phyloP scores from a whole-genome alignment of 2,329 filamentous ascomycete genomes.

The Fusarium sororula region DNA sequence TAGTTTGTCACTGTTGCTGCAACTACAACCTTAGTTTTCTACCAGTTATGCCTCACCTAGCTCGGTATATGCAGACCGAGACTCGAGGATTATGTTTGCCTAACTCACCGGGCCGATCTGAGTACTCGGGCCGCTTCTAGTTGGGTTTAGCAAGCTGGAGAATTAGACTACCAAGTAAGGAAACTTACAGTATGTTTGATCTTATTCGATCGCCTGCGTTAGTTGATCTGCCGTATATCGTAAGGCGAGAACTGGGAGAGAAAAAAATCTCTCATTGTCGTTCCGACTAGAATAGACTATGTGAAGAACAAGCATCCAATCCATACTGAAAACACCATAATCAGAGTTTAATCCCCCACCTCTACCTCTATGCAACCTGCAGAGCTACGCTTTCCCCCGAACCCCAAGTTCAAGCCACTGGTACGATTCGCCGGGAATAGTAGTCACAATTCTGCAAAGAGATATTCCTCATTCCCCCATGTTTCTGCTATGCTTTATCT shows the following conservation, averaged over 20 bases:
- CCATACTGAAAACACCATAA: not conserved
- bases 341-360: slow-evolving; percentile 25
- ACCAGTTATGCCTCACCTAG: slow-evolving; percentile 4
- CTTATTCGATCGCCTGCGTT: slow-evolving; percentile 2
- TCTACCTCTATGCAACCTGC: not conserved
- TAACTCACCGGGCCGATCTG: slow-evolving; percentile 30
- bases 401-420: slow-evolving; percentile 22
- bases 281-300: slow-evolving; percentile 2
- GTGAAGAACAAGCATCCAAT: not conserved
- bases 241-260: not conserved
- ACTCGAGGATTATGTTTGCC: slow-evolving; percentile 5
- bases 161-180: not conserved
- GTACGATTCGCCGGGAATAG: slow-evolving; percentile 12
- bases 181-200: slow-evolving; percentile 1
- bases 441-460: slow-evolving; percentile 8
- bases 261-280: slow-evolving; percentile 28
- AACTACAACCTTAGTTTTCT: not conserved
- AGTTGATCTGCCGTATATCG: slow-evolving; percentile 1
- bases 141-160: not conserved
- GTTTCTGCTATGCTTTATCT: not conserved
- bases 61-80: slow-evolving; percentile 19
- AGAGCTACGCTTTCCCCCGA: slow-evolving; percentile 29
- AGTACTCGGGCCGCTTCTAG: slow-evolving; percentile 35
- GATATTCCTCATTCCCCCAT: slow-evolving; percentile 14
- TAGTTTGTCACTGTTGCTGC: not conserved